A percentile compares a stretch with the other conserved stretches of the same genome.
Evolutionary conservation across 257 asterid genomes (phyloP).

Genomic region (Nicotiana noctiflora): DNA sequence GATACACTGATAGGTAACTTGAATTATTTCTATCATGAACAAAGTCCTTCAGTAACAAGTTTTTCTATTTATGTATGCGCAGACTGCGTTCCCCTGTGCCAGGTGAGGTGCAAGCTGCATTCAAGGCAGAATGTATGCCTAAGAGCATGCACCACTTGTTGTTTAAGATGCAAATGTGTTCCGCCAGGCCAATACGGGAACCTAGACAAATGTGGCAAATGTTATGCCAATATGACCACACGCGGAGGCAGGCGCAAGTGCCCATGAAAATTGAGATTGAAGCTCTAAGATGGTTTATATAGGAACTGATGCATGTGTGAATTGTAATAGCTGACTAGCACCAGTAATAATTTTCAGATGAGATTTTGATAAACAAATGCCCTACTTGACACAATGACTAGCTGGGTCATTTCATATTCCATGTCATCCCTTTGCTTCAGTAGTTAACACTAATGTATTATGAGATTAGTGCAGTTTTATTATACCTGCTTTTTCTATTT

Average conservation of each 20-base stretch:
- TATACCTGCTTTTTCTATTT: too few species aligned
- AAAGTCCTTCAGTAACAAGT: background rate
- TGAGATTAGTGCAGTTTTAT: too few species aligned
- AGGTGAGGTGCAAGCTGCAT: slow-evolving; percentile 50
- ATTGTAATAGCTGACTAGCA: background rate
- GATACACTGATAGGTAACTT: background rate
- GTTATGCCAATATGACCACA: slow-evolving; percentile 62
- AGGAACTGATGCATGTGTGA: background rate
- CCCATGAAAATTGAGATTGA: slow-evolving; percentile 28
- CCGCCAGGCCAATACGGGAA: slow-evolving; percentile 84
- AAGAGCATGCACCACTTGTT: slow-evolving; percentile 71
- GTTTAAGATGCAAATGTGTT: slow-evolving; percentile 74
- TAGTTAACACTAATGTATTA: too few species aligned
- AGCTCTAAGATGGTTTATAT: background rate
- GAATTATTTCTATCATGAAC: background rate
- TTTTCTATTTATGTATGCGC: background rate
- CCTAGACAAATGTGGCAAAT: slow-evolving; percentile 57
- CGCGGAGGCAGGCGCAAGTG: slow-evolving; percentile 59
- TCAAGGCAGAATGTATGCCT: slow-evolving; percentile 50
- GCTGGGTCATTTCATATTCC: too few species aligned
- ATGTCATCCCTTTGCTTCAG: too few species aligned
- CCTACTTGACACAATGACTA: too few species aligned
- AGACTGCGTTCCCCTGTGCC: slow-evolving; percentile 58
- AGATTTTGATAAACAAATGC: background rate
- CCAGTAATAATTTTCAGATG: too few species aligned